Evolutionary conservation across 805 yeast genomes (phyloP).

Genomic region (Maudiozyma bulderi): DNA sequence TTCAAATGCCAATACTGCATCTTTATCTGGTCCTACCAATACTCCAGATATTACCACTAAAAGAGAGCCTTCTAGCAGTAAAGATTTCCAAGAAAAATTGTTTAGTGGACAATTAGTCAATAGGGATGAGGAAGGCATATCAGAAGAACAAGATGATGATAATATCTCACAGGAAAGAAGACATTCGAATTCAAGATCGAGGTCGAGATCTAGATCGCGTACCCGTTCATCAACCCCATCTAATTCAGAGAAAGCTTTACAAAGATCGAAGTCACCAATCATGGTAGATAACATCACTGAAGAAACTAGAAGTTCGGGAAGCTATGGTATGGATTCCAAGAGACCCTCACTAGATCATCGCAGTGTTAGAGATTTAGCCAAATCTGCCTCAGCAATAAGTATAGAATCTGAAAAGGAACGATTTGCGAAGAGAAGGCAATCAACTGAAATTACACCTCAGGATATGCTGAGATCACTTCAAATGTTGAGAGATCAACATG

Average conservation of each 20-base stretch:
- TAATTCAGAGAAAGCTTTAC: neutral
- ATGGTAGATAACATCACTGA: neutral
- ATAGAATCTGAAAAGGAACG: slow-evolving; percentile 19
- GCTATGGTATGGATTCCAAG: neutral
- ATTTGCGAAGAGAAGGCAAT: slow-evolving; percentile 27
- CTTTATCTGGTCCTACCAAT: neutral
- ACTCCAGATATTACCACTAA: neutral
- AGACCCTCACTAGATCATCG: neutral
- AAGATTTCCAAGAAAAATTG: slow-evolving; percentile 27
- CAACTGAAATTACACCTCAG: slow-evolving; percentile 57
- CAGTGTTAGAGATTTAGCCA: neutral
- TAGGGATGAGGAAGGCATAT: slow-evolving; percentile 21
- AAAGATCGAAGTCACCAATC: neutral
- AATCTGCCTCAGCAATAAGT: neutral
- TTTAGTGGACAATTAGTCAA: slow-evolving; percentile 29
- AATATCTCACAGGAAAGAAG: neutral
- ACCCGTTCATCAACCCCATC: neutral
- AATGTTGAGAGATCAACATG: slow-evolving; percentile 54
- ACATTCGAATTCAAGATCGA: neutral
- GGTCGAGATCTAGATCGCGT: too few species aligned
- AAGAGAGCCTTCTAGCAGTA: neutral
- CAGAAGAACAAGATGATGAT: neutral
- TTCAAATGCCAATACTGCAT: neutral
- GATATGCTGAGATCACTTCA: slow-evolving; percentile 80
- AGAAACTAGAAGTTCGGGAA: neutral